phyloP scores from a whole-genome alignment of 352 stramenopile genomes.

The Phytophthora pseudosyringae region DNA sequence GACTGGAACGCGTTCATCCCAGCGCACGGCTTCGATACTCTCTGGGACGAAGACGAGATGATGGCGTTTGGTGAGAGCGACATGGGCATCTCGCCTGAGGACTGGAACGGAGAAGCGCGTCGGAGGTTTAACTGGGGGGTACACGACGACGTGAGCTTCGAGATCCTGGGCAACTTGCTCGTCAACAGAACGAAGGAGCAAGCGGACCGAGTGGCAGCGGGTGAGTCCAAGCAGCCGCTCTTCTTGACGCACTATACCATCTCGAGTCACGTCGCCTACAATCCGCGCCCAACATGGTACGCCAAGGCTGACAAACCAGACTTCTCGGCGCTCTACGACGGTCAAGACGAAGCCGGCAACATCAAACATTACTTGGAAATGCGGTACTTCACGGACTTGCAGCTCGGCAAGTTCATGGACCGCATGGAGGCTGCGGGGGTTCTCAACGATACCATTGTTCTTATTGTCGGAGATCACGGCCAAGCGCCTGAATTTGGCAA shows the following conservation, averaged over 20 bases:
- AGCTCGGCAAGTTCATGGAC: constrained; percentile 60
- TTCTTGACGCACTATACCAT: constrained; percentile 70
- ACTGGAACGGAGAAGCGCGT: constrained; percentile 37
- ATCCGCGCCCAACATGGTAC: constrained; percentile 48
- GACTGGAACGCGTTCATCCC: constrained; percentile 57
- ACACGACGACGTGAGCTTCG: constrained; percentile 58
- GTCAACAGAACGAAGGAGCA: constrained; percentile 56
- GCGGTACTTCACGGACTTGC: constrained; percentile 57
- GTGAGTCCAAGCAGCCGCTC: constrained; percentile 43
- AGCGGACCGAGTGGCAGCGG: constrained; percentile 21
- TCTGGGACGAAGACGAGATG: constrained; percentile 49
- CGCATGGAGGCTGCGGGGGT: constrained; percentile 46
- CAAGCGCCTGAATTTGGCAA: constrained; percentile 49
- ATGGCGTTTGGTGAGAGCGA: constrained; percentile 41
- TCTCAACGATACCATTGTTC: constrained; percentile 60
- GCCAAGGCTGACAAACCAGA: constrained; percentile 37
- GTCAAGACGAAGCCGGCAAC: constrained; percentile 21
- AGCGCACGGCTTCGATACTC: constrained; percentile 54
- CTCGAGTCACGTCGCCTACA: constrained; percentile 55
- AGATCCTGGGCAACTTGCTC: constrained; percentile 54
- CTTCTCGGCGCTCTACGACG: constrained; percentile 43
- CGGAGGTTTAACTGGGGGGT: constrained; percentile 45
- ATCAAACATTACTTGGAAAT: constrained; percentile 51
- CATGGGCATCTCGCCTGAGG: constrained; percentile 36
- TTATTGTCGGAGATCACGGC: constrained; percentile 62